Conservation (phyloP, 306 rosid species). For the Vachellia collinsii region DNA sequence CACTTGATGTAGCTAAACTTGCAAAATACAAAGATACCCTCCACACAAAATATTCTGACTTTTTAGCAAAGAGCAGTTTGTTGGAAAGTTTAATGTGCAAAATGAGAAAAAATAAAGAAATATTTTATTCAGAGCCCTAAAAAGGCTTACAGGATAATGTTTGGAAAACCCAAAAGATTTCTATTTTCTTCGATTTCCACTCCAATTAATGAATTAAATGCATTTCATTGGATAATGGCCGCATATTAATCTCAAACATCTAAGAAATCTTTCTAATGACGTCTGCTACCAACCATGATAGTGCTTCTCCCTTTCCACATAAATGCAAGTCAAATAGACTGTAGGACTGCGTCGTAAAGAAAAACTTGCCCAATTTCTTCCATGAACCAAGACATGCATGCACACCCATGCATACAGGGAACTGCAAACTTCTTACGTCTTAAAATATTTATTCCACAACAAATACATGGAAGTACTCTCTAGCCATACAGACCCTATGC, state of each 20-base stretch:
- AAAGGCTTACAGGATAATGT: neutral
- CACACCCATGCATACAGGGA: neutral
- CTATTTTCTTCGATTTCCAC: neutral
- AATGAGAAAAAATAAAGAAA: neutral
- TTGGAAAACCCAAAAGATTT: neutral
- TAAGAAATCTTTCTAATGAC: neutral
- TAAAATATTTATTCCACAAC: conserved; percentile 7
- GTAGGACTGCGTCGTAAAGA: neutral
- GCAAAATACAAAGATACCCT: neutral
- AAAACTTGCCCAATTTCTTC: neutral
- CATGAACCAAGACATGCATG: neutral
- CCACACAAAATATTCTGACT: neutral
- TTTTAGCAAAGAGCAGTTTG: neutral
- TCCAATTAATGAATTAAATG: neutral
- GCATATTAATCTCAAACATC: neutral
- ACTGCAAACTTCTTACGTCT: neutral
- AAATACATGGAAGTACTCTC: neutral
- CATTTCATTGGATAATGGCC: neutral
- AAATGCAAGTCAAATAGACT: neutral
- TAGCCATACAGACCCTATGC: neutral
- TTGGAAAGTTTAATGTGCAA: neutral
- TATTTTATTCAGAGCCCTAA: neutral
- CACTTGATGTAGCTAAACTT: neutral
- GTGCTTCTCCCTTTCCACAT: neutral
- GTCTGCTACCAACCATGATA: neutral